Evolutionary conservation across 768 basidiomycete species (phyloP).

Genomic region (Candolleomyces aberdarensis): DNA sequence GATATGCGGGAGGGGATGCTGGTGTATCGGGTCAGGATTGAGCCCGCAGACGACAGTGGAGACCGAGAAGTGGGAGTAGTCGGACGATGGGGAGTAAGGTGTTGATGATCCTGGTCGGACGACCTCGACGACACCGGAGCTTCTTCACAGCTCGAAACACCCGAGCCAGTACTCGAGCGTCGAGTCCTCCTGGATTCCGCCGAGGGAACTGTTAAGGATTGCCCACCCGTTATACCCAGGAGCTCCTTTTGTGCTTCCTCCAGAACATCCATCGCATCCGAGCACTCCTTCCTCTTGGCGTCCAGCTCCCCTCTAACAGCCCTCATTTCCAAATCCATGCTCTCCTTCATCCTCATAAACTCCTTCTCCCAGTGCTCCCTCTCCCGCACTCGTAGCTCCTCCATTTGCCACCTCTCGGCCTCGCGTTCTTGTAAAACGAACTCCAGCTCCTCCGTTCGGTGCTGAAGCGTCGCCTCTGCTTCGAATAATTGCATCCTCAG

Average conservation of each 20-base stretch:
- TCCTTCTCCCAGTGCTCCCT: not conserved
- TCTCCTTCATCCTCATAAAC: not conserved
- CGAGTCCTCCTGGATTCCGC: not conserved
- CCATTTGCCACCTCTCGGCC: not conserved
- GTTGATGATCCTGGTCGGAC: too few relatives aligned
- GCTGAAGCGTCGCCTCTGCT: not conserved
- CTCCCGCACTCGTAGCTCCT: not conserved
- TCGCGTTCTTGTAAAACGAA: not conserved
- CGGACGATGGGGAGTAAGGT: too few relatives aligned
- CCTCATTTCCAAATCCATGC: not conserved
- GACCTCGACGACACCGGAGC: too few relatives aligned
- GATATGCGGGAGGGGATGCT: not conserved
- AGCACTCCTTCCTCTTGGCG: not conserved
- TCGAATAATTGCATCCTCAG: not conserved
- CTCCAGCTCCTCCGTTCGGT: not conserved
- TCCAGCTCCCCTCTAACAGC: not conserved
- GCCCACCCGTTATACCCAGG: not conserved
- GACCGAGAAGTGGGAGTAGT: not conserved
- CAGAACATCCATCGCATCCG: not conserved
- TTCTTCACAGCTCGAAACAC: too few relatives aligned
- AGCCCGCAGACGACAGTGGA: not conserved
- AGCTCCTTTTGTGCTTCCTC: conserved; percentile 3
- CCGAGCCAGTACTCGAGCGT: not conserved
- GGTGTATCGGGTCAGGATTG: not conserved
- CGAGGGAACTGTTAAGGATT: not conserved